Conservation (phyloP, 257 asterid species). For the Capsicum rhomboideum region DNA sequence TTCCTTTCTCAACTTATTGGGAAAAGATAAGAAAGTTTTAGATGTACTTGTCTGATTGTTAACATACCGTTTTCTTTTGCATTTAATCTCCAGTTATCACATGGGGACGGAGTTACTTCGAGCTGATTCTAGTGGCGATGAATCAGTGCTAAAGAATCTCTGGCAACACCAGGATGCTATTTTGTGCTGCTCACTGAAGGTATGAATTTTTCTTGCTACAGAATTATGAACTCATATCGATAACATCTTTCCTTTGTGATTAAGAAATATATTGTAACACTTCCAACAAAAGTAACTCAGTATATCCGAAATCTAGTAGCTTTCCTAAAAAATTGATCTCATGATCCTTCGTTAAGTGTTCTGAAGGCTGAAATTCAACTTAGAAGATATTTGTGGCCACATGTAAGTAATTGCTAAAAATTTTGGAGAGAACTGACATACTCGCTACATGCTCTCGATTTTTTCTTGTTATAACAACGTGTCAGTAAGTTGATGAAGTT, state of each 20-base stretch:
- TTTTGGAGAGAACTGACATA: not conserved
- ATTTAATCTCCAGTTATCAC: slow-evolving; percentile 46
- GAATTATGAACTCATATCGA: not conserved
- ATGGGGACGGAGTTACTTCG: slow-evolving; percentile 63
- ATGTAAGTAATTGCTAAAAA: not conserved
- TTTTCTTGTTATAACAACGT: not conserved
- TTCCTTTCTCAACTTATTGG: not conserved
- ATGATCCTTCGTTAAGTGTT: not conserved
- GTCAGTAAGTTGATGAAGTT: not conserved
- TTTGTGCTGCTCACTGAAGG: slow-evolving; percentile 94
- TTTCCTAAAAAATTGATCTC: not conserved
- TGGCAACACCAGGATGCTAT: slow-evolving; percentile 98
- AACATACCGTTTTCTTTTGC: not conserved
- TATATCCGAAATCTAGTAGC: not conserved
- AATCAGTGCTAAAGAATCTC: slow-evolving; percentile 61
- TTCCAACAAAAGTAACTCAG: not conserved
- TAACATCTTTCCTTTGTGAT: not conserved
- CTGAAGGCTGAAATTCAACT: not conserved
- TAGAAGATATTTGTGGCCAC: not conserved
- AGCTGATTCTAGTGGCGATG: slow-evolving; percentile 42
- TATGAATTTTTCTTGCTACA: slow-evolving; percentile 6
- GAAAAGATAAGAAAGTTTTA: not conserved
- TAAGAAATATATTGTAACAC: not conserved
- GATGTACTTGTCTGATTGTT: not conserved
- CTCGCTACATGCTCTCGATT: not conserved